Base-by-base conservation (phyloP, 2,329 filamentous ascomycete genomes). In the Bipolaris cookei region DNA sequence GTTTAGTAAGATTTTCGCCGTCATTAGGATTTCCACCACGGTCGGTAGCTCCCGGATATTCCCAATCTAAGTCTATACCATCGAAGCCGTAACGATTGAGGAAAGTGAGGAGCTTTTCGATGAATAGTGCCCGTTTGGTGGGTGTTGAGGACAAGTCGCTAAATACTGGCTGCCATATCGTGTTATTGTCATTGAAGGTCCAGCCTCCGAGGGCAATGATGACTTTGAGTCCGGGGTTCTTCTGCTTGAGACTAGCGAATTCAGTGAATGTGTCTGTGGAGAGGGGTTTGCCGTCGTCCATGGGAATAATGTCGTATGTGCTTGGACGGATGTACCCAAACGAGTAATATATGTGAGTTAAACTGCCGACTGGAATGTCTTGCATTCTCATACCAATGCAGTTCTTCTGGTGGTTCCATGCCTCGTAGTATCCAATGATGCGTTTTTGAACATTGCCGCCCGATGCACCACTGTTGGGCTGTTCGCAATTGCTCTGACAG, bases 1-100 rank as follows among this genome's bases (percentile, higher is more conserved):
- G 14, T 7, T 6, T 28, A 1, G 28, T 20, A 13, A 51, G 41
- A 30, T 60, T 60, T 1, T 37, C 16, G 11, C 16, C 34, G 16
- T 59, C 57, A 3, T 56, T 41, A 7, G 37, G 18, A 3, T 16
- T 32, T 3, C 57, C 57, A 25, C 53, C 57, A 4, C 57, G 57
- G 42, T 59, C 57, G 7, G 13, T 3, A 1, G 57, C 57, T n/a
- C 52, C 57, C 10, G 57, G 66, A 1, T 69, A 57, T 25, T 77
- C 77, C 79, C 79, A 82, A 56, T 81, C 78, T 11, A 82, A 53
- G 48, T 81, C 79, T 0, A 79, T 68, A 2, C 80, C 80, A 56
- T 82, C 78, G 42, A 81, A 79, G 8, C 64, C 72, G 49, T 80
- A 80, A 4, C 59, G 69, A 1, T 54, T n/a, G 69, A 82, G 68